A percentile compares a stretch with the other conserved stretches of the same genome.
These are phyloP conservation scores for Asterionellopsis glacialis DNA, from an alignment of 108 stramenopile genomes.

Conservation along the genomic window DNA sequence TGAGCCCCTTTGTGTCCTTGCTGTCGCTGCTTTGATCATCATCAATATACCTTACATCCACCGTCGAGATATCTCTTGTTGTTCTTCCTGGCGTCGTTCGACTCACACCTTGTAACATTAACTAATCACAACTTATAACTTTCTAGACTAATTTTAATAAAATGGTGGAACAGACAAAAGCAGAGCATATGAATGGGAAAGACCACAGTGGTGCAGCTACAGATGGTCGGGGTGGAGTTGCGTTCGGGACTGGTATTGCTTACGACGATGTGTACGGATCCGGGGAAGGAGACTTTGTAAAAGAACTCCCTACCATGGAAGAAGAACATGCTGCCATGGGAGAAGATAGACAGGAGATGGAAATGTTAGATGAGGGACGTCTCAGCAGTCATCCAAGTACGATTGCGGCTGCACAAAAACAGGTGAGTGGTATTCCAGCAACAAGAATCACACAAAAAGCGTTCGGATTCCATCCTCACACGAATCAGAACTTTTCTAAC, in stretches of 20 bases:
- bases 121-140: too few species aligned
- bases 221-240: conserved; percentile 46
- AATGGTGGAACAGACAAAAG: not conserved
- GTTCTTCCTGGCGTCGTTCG: too few species aligned
- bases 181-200: not conserved
- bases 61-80: too few species aligned
- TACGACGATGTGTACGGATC: conserved; percentile 47
- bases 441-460: too few species aligned
- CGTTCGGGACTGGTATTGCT: conserved; percentile 44
- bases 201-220: not conserved
- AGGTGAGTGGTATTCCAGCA: not conserved
- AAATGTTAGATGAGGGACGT: conserved; percentile 44
- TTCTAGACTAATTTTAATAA: not conserved
- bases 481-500: not conserved
- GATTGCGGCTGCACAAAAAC: conserved; percentile 13
- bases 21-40: too few species aligned
- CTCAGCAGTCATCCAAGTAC: conserved; percentile 45
- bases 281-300: conserved; percentile 30
- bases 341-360: conserved; percentile 23
- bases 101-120: too few species aligned
- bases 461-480: too few species aligned
- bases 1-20: too few species aligned
- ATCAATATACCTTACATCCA: too few species aligned
- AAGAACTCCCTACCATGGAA: conserved; percentile 32
- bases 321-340: conserved; percentile 27